phyloP scores from a whole-genome alignment of 1,139 yeast genomes.

The Saccharomycopsis hybrid region DNA sequence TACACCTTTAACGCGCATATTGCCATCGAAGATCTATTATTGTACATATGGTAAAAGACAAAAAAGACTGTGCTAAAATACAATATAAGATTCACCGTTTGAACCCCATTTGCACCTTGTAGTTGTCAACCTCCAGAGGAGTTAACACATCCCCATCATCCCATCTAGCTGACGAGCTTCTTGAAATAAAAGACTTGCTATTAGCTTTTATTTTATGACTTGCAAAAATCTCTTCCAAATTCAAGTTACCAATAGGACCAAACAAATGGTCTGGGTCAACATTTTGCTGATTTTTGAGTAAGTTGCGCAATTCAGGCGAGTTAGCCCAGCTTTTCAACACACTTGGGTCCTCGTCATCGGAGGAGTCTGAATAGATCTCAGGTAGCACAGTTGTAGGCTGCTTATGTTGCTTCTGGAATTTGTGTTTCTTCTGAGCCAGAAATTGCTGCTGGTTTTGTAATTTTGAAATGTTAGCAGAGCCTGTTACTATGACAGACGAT shows the following conservation, averaged over 20 bases:
- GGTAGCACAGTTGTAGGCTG: slow-evolving; percentile 28
- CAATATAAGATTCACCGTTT: too few relatives aligned
- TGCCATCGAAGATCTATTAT: too few relatives aligned
- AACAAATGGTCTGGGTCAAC: slow-evolving; percentile 70
- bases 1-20: too few relatives aligned
- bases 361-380: slow-evolving; percentile 46
- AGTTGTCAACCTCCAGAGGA: slow-evolving; percentile 41
- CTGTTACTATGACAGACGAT: too few relatives aligned
- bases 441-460: too few relatives aligned
- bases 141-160: slow-evolving; percentile 39
- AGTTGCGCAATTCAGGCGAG: slow-evolving; percentile 50
- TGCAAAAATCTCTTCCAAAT: slow-evolving; percentile 64
- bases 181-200: slow-evolving; percentile 43
- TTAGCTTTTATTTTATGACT: slow-evolving; percentile 23
- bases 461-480: too few relatives aligned
- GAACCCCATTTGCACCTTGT: slow-evolving; percentile 52
- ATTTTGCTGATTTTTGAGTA: slow-evolving; percentile 49
- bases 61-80: too few relatives aligned
- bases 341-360: slow-evolving; percentile 46
- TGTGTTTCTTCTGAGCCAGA: background rate
- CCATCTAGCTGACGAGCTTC: slow-evolving; percentile 58
- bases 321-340: slow-evolving; percentile 69
- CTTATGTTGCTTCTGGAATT: background rate
- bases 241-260: slow-evolving; percentile 68
- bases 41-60: too few relatives aligned